Conservation (phyloP, 2,329 filamentous ascomycete genomes). For the Xylaria sp. region DNA sequence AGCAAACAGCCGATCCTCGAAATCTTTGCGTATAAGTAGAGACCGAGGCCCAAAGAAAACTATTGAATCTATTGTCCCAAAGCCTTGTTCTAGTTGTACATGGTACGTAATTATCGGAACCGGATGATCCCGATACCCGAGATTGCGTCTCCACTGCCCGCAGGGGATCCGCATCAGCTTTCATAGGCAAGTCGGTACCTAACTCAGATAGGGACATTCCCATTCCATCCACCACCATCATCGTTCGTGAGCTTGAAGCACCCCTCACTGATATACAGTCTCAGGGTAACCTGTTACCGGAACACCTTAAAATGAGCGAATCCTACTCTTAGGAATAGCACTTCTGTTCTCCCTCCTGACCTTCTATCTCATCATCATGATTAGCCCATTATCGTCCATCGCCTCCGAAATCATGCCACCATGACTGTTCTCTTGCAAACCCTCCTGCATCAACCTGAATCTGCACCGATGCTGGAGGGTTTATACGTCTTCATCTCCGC, state of each 20-base stretch:
- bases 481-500: not conserved
- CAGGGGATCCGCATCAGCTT: constrained; percentile 11
- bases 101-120: not conserved
- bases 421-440: constrained; percentile 8
- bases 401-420: constrained; percentile 17
- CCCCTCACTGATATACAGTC: constrained; percentile 2
- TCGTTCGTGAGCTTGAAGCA: not conserved
- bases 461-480: constrained; percentile 5
- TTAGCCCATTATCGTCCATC: not conserved
- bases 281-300: not conserved
- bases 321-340: not conserved
- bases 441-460: constrained; percentile 10
- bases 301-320: not conserved
- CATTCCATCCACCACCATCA: constrained; percentile 5
- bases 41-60: too few species aligned
- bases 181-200: not conserved
- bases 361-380: not conserved
- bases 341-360: not conserved
- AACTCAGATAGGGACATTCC: not conserved
- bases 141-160: not conserved
- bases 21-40: too few species aligned
- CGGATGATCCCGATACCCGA: constrained; percentile 24
- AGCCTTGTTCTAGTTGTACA: too few species aligned
- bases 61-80: too few species aligned
- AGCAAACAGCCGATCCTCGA: too few species aligned